Evolutionary conservation across 2,329 filamentous ascomycete species (phyloP), one percentile per base, ranked within the genome.

Genomic region (Epichloe festucae): DNA sequence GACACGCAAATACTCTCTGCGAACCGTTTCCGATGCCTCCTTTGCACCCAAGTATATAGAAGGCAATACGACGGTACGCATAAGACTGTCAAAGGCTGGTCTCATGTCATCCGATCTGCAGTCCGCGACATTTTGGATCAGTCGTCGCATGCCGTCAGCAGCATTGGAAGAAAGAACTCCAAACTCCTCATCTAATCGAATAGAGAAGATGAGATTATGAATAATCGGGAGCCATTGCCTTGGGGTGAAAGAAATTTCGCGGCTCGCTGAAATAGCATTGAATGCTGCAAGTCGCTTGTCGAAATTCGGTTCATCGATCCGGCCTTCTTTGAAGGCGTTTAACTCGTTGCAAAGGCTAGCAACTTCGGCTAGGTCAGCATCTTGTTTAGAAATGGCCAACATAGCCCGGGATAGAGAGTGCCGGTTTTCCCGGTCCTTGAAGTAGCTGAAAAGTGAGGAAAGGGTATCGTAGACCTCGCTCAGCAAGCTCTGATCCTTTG

Each of bases 151-250:
- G 5, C 81, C 80, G 60, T 90, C 85, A 0, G 89, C 87, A 6
- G 93, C 88, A 64, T 91, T 96, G 2, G 78, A 76, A 0, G 80
- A 76, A 14, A 95, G 72, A 47, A 96, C 87, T 45, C 88, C 87
- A 56, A 94, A 84, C 64, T 98, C 93, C 55, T 95, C 89, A 51
- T 89, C 84, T 56, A 91, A 81, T 57, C 82, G 84, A 57, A 96
- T 84, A 62, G 85, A 93, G 67, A 84, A 97, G 2, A 95, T 74
- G 71, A 95, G 79, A 62, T 97, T 98, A 69, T 90, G 86, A 11
- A 97, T 70, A 19, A 98, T 68, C 5, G 93, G 90, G 49, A 84
- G 77, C 91, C 93, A 98, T 66, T 95, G 87, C 53, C 78, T 77
- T 1, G 82, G 69, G 0, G 78, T 83, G 54, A 90, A 80, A 0